phyloP scores from a whole-genome alignment of 208 protist species.

The Crithidia sp. region DNA sequence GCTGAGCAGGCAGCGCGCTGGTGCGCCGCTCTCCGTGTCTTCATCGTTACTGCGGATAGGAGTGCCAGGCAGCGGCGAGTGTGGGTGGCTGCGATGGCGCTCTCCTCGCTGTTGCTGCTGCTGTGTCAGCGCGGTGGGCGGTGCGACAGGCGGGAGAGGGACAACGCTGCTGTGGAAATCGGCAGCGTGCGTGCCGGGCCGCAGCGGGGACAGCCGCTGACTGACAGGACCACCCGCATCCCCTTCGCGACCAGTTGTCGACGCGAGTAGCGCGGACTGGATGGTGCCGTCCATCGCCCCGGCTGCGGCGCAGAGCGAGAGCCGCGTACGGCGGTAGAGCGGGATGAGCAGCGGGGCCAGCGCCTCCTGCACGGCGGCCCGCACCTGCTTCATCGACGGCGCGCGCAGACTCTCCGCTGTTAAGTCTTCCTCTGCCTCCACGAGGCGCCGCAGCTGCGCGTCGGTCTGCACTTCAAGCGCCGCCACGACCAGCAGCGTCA shows the following conservation, averaged over 20 bases:
- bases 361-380: constrained; percentile 10
- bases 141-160: background rate
- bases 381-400: constrained; percentile 15
- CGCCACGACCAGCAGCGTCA: constrained; percentile 39
- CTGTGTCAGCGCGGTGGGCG: background rate
- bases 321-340: constrained; percentile 7
- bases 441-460: constrained; percentile 9
- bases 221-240: background rate
- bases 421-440: constrained; percentile 12
- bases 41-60: background rate
- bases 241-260: background rate
- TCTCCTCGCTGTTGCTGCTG: background rate
- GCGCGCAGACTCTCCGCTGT: constrained; percentile 8
- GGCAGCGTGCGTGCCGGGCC: background rate
- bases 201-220: background rate
- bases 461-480: constrained; percentile 48
- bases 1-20: background rate
- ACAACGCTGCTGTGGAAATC: background rate
- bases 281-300: background rate
- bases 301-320: constrained; percentile 13
- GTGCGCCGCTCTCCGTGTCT: background rate
- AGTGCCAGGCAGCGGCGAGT: background rate
- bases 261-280: background rate
- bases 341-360: constrained; percentile 15
- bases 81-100: background rate